Base-by-base conservation (phyloP, 2,329 filamentous ascomycete species). In the Penicillium sp. region DNA sequence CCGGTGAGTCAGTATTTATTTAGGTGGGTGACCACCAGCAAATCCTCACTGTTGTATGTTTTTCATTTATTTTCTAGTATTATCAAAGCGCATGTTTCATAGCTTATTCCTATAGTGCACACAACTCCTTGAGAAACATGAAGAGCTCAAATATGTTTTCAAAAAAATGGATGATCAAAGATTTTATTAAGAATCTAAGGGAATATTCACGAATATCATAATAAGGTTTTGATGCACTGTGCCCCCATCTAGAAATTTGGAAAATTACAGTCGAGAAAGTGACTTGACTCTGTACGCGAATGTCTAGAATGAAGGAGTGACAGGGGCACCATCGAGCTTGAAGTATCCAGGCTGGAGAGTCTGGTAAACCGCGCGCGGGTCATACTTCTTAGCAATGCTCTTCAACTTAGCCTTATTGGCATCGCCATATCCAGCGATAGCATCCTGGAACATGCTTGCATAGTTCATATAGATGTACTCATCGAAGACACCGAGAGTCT, bases 381-480 rank as follows among this genome's bases (percentile, higher is more conserved):
- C 77, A 54, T 77, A 78, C 51, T 66, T 70, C 16, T 51, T 56
- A 8, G 70, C 69, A 13, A 78, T 61, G 1, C 57, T 54, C 51
- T 65, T 58, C 60, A 79, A 51, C 29, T 59, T 56, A 7, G 51
- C 59, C 40, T 62, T 59, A 39, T 74, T 79, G 8, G 55, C 61
- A n/a, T 54, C 41, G 1, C 77, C 76, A 55, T 79, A 81, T 30
- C 73, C 71, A 4, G 63, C 53, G 36, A 80, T 61, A 1, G 75
- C 70, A 56, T 74, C 70, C 59, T 81, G 76, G 52, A 67, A 74
- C 62, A 70, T 67, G 49, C 69, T 70, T 7, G 77, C 78, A 54
- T 80, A 79, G 60, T 79, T 80, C 72, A 79, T 75, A 59, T 79
- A 80, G 23, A 77, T 58, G 52, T 69, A 79, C 30, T 66, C 53